These are phyloP conservation scores for Colletotrichum graminicola DNA, from an alignment of 2,329 filamentous ascomycete genomes.

Conservation along the genomic window DNA sequence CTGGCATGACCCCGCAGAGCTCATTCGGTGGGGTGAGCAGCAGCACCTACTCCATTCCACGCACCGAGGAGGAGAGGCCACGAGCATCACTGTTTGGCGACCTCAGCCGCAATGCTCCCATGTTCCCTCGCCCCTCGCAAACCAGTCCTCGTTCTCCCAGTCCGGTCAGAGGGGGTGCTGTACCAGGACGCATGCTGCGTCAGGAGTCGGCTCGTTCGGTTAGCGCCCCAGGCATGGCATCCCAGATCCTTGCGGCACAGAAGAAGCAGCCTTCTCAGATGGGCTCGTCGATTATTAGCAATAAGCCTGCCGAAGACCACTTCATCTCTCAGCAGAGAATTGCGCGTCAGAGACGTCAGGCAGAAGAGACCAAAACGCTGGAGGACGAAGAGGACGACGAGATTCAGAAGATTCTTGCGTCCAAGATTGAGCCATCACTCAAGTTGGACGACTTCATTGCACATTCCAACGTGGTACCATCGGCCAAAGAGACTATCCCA, in stretches of 20 bases:
- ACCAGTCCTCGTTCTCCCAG: constrained; percentile 80
- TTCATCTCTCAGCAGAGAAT: constrained; percentile 65
- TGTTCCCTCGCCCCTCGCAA: constrained; percentile 66
- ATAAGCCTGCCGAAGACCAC: constrained; percentile 58
- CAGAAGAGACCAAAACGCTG: constrained; percentile 68
- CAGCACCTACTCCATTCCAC: constrained; percentile 61
- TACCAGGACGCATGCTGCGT: constrained; percentile 63
- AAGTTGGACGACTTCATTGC: constrained; percentile 77
- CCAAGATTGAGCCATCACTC: constrained; percentile 71
- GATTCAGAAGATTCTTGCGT: constrained; percentile 71
- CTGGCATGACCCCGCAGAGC: constrained; percentile 68
- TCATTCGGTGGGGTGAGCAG: constrained; percentile 67
- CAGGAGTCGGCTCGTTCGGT: constrained; percentile 68
- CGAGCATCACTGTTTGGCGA: constrained; percentile 67
- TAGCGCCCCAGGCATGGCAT: constrained; percentile 70
- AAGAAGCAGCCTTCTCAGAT: constrained; percentile 54
- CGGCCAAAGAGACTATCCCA: constrained; percentile 68
- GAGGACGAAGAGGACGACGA: constrained; percentile 78
- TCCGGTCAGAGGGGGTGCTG: constrained; percentile 71
- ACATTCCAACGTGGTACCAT: constrained; percentile 66
- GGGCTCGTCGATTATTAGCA: constrained; percentile 56
- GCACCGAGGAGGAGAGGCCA: constrained; percentile 58
- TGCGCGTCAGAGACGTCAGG: constrained; percentile 66
- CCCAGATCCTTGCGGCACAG: constrained; percentile 61
- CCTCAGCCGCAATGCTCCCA: constrained; percentile 61